phyloP scores from a whole-genome alignment of 495 filamentous ascomycete species.

The Lindgomyces ingoldianus region DNA sequence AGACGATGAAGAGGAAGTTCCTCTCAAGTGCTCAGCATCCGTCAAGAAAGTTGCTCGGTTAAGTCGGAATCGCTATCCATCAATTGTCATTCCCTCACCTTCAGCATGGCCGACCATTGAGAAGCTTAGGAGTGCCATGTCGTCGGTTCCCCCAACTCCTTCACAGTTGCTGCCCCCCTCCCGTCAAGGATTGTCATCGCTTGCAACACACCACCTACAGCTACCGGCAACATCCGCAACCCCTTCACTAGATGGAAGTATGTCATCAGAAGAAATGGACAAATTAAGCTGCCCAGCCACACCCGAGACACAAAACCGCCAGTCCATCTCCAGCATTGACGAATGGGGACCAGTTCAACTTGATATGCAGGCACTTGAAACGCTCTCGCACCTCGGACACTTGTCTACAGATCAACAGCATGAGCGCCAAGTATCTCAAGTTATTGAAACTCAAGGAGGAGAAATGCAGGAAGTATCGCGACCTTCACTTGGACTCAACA shows the following conservation, averaged over 20 bases:
- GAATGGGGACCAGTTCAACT: constrained; percentile 67
- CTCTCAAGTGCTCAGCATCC: constrained; percentile 47
- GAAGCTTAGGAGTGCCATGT: constrained; percentile 52
- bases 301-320: constrained; percentile 60
- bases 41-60: constrained; percentile 47
- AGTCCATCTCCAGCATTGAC: constrained; percentile 52
- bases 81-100: constrained; percentile 71
- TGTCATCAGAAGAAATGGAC: constrained; percentile 82
- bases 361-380: constrained; percentile 74
- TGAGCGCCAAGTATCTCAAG: constrained; percentile 51
- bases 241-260: constrained; percentile 85
- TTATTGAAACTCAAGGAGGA: constrained; percentile 50
- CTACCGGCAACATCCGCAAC: constrained; percentile 75
- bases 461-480: constrained; percentile 46
- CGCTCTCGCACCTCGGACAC: constrained; percentile 73
- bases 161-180: constrained; percentile 76
- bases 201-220: constrained; percentile 55
- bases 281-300: constrained; percentile 77
- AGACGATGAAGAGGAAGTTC: constrained; percentile 63
- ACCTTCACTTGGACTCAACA: constrained; percentile 32
- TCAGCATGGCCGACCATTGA: constrained; percentile 59
- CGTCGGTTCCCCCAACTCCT: constrained; percentile 75
- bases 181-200: constrained; percentile 66
- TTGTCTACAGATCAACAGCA: constrained; percentile 60
- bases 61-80: constrained; percentile 57